Percentiles rank a stretch among this genome's conserved stretches.
phyloP scores from a whole-genome alignment of 106 monocot species.

The Triglochin maritima region DNA sequence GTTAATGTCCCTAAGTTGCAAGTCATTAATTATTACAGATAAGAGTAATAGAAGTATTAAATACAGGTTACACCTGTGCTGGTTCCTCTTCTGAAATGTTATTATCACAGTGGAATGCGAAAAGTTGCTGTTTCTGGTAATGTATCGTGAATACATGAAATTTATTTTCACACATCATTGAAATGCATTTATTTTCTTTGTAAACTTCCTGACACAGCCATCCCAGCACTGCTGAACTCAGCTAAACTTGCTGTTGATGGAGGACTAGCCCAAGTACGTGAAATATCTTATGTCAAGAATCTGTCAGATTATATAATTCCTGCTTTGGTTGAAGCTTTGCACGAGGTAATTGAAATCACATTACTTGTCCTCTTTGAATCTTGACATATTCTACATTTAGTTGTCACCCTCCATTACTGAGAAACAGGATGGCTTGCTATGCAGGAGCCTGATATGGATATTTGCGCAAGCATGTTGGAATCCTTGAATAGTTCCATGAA shows the following conservation, averaged over 20 bases:
- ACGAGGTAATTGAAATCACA: constrained; percentile 39
- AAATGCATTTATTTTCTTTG: background rate
- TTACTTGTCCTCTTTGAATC: too few species aligned
- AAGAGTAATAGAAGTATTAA: background rate
- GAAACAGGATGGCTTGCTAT: background rate
- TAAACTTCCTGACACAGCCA: constrained; percentile 24
- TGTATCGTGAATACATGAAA: background rate
- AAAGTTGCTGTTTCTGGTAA: constrained; percentile 93
- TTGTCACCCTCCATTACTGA: too few species aligned
- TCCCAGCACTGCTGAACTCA: constrained; percentile 87
- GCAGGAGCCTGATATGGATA: constrained; percentile 90
- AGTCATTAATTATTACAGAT: background rate
- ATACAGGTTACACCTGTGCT: constrained; percentile 79
- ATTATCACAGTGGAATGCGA: constrained; percentile 93
- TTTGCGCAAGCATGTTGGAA: constrained; percentile 85
- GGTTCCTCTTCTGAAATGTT: constrained; percentile 92
- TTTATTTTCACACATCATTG: constrained; percentile 1
- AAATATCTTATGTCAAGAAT: constrained; percentile 81
- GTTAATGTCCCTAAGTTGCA: background rate
- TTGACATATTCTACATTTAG: too few species aligned
- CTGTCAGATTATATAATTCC: constrained; percentile 79
- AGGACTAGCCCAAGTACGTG: constrained; percentile 65
- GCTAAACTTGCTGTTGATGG: constrained; percentile 83
- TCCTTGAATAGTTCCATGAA: constrained; percentile 81
- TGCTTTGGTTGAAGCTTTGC: constrained; percentile 79